Percentiles rank a stretch among this genome's conserved stretches.
phyloP scores from a whole-genome alignment of 2,329 filamentous ascomycete species.

The Aplosporella prunicola region DNA sequence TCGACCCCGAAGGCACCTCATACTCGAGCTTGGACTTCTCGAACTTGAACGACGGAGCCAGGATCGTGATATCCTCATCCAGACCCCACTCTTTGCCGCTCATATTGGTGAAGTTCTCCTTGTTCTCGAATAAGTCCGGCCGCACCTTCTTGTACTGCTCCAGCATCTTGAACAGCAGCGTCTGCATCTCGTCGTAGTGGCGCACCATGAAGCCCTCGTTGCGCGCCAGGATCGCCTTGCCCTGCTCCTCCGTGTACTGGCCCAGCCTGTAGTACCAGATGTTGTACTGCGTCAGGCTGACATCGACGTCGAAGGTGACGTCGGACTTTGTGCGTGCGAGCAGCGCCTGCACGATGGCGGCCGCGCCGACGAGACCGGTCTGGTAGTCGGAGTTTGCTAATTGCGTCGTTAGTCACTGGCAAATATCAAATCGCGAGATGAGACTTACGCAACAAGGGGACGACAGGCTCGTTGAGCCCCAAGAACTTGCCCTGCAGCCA shows the following conservation, averaged over 20 bases:
- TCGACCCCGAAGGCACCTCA: constrained; percentile 1
- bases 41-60: constrained; percentile 7
- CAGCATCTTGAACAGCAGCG: constrained; percentile 4
- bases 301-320: constrained; percentile 9
- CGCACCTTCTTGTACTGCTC: neutral
- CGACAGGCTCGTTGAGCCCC: constrained; percentile 8
- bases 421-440: neutral
- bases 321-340: constrained; percentile 20
- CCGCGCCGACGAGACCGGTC: constrained; percentile 36
- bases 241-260: constrained; percentile 4
- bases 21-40: constrained; percentile 9
- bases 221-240: neutral
- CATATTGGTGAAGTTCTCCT: constrained; percentile 8
- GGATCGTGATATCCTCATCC: constrained; percentile 5
- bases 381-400: constrained; percentile 12
- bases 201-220: constrained; percentile 8
- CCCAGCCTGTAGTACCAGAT: constrained; percentile 11
- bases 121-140: constrained; percentile 4
- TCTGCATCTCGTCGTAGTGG: constrained; percentile 11
- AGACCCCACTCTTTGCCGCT: constrained; percentile 7
- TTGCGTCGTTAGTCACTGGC: neutral
- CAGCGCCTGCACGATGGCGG: constrained; percentile 35
- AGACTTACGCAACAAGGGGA: constrained; percentile 8
- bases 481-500: constrained; percentile 7
- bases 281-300: constrained; percentile 11